Base-by-base conservation (phyloP, 2,329 filamentous ascomycete genomes). In the Phialophora tarda region DNA sequence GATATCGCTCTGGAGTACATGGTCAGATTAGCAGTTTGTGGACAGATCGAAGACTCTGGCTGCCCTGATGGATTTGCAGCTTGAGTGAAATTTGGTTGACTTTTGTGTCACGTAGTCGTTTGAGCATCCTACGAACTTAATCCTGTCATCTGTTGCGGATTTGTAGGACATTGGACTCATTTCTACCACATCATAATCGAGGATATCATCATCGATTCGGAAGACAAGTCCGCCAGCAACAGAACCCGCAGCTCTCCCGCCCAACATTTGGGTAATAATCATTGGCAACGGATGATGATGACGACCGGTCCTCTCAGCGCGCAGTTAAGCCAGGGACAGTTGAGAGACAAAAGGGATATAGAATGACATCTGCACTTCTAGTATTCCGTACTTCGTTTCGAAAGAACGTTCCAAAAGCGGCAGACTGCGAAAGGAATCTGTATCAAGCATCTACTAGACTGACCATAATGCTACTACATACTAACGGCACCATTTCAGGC, bases 181-280 rank as follows among this genome's bases (percentile, higher is more conserved):
- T 41, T 4, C 5, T 12, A 4, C 17, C 34, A 41, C 12, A 47
- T 58, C 34, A 44, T 3, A 1, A 2, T 58, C 56, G 17, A 50
- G 41, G 10, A 59, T 50, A 50, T 47, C 57, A 59, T 59, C 57
- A 47, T 59, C 41, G 26, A 14, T 8, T 23, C 41, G 26, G 57
- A 50, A 59, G 57, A 28, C 4, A 48, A 12, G 14, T 59, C 47
- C 41, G 48, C 21, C 14, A 28, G 41, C 57, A 30, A 41, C 12
- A 41, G 11, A 44, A 26, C 14, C 6, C 38, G 21, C 8, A 44
- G 38, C 38, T 21, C 38, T 44, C 21, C 38, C 38, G 38, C 6
- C 17, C 38, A 8, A 7, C 11, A 44, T 44, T 44, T n/a, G n/a
- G 14, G 6, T 17, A 44, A 44, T n/a, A 44, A 44, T 8, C 38